These are phyloP conservation scores for Globisporangium heterothallicum DNA, from an alignment of 352 stramenopile genomes.

Conservation along the genomic window DNA sequence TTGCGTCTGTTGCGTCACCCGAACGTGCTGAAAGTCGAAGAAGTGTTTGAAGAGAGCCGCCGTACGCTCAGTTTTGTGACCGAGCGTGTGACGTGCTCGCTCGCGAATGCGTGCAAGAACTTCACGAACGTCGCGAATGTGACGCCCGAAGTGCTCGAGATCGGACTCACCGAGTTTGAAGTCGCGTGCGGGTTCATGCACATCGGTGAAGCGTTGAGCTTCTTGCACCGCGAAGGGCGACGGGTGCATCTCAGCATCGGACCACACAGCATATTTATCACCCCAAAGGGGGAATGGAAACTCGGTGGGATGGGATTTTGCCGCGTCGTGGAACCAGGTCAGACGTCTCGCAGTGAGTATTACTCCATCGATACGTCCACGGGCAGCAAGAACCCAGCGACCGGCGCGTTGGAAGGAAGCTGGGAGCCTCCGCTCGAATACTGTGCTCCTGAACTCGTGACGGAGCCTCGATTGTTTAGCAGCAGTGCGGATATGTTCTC, in stretches of 20 bases:
- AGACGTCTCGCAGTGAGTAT: constrained; percentile 82
- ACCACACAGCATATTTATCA: constrained; percentile 89
- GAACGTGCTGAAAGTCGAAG: constrained; percentile 87
- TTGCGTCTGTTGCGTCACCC: constrained; percentile 80
- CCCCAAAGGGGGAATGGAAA: constrained; percentile 89
- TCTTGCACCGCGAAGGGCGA: constrained; percentile 85
- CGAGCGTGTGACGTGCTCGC: constrained; percentile 85
- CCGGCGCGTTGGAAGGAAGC: constrained; percentile 50
- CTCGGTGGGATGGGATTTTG: constrained; percentile 89
- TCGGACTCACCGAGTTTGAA: constrained; percentile 85
- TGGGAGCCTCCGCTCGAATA: constrained; percentile 86
- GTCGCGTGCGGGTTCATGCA: constrained; percentile 85
- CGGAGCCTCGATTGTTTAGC: constrained; percentile 74
- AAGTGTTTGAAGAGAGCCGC: constrained; percentile 85
- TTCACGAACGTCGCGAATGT: constrained; percentile 84
- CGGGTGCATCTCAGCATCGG: constrained; percentile 83
- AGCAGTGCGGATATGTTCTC: constrained; percentile 85
- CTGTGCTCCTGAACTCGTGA: constrained; percentile 79
- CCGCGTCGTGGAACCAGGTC: constrained; percentile 71
- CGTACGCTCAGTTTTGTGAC: constrained; percentile 88
- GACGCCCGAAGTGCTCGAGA: constrained; percentile 82
- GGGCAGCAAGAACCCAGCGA: constrained; percentile 42
- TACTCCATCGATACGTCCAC: constrained; percentile 58
- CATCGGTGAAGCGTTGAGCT: constrained; percentile 86
- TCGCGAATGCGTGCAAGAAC: constrained; percentile 89